Evolutionary conservation across 106 monocot genomes (phyloP).

Genomic region (Dactylorhiza incarnata): DNA sequence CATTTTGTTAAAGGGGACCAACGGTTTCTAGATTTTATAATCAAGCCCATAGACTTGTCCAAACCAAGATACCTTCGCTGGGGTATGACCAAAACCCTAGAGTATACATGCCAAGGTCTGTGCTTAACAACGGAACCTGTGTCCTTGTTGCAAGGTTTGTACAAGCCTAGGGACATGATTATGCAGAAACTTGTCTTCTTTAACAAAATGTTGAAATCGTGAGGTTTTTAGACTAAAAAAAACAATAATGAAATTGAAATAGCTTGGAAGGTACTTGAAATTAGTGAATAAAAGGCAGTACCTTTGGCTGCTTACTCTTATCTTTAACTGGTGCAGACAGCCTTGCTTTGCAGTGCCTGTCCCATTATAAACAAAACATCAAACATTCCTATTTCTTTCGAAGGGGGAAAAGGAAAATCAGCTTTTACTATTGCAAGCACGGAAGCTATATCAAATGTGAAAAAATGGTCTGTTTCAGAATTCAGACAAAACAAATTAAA

Average conservation of each 20-base stretch:
- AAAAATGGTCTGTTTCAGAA: not conserved
- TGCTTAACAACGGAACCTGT: no score
- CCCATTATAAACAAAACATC: constrained; percentile 4
- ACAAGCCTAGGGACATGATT: no score
- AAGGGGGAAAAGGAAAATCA: not conserved
- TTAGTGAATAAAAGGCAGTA: constrained; percentile 9
- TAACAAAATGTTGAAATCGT: no score
- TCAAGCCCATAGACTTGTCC: no score
- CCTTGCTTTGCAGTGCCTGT: constrained; percentile 94
- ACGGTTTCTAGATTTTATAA: no score
- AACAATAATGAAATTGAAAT: not conserved
- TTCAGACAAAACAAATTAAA: not conserved
- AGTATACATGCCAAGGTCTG: no score
- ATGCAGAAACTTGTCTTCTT: no score
- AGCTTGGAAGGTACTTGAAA: not conserved
- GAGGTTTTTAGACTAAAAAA: no score
- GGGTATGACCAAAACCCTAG: no score
- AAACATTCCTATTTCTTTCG: not conserved
- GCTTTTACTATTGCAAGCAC: not conserved
- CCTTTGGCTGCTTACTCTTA: constrained; percentile 96
- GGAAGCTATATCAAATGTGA: not conserved
- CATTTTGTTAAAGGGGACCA: no score
- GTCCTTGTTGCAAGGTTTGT: no score
- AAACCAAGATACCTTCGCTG: no score
- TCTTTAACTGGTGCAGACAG: constrained; percentile 73